These are phyloP conservation scores for Penicillium sp. DNA, from an alignment of 2,329 filamentous ascomycete genomes.

Conservation along the genomic window DNA sequence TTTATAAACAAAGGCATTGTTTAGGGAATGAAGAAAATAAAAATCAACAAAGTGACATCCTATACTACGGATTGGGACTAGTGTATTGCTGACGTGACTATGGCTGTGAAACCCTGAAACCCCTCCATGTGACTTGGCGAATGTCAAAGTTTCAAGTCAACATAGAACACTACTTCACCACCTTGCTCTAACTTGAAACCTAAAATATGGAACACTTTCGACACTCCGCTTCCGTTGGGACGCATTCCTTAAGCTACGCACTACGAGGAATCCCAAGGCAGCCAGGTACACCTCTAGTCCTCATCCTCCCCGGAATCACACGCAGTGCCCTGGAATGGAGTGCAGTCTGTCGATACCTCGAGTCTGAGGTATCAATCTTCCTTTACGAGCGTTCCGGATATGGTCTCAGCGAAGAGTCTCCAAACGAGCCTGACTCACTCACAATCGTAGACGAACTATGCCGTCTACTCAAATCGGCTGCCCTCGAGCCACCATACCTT, in stretches of 20 bases:
- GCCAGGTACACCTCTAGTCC: constrained; percentile 1
- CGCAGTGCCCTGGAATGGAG: constrained; percentile 8
- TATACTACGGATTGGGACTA: too few species aligned
- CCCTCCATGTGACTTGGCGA: not conserved
- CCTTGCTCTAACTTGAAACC: not conserved
- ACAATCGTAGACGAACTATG: constrained; percentile 4
- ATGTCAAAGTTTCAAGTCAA: not conserved
- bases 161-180: not conserved
- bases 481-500: constrained; percentile 4
- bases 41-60: too few species aligned
- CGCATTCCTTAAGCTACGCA: constrained; percentile 6
- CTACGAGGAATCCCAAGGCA: constrained; percentile 1
- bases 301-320: constrained; percentile 2
- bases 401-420: constrained; percentile 3
- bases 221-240: constrained; percentile 1
- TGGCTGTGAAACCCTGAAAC: too few species aligned
- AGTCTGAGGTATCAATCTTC: not conserved
- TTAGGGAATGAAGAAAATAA: too few species aligned
- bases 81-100: too few species aligned
- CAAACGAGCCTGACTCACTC: constrained; percentile 1
- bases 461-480: not conserved
- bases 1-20: too few species aligned
- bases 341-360: constrained; percentile 4
- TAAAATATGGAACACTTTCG: constrained; percentile 3
- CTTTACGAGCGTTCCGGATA: constrained; percentile 5